phyloP scores from a whole-genome alignment of 2,329 filamentous ascomycete species.

The Cladosporium sp. region DNA sequence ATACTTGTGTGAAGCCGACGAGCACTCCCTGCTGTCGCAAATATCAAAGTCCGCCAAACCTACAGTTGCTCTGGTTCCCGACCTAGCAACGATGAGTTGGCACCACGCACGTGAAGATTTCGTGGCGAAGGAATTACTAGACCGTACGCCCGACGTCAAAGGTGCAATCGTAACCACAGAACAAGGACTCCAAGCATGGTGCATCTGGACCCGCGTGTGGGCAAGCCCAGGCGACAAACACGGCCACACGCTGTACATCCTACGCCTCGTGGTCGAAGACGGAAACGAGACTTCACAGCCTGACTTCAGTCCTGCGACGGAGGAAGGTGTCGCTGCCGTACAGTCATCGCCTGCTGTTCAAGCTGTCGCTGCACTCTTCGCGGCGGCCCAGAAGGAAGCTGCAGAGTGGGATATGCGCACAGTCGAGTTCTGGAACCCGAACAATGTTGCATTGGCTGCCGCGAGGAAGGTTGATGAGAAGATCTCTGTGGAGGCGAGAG shows the following conservation, averaged over 20 bases:
- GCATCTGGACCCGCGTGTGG: conserved; percentile 66
- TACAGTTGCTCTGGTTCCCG: conserved; percentile 64
- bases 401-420: conserved; percentile 64
- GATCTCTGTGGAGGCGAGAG: conserved; percentile 52
- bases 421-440: conserved; percentile 82
- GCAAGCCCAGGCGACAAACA: conserved; percentile 51
- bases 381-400: conserved; percentile 66
- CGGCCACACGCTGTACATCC: conserved; percentile 65
- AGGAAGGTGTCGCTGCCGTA: conserved; percentile 17
- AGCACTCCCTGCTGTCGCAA: conserved; percentile 54
- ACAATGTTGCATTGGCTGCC: conserved; percentile 43
- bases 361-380: conserved; percentile 60
- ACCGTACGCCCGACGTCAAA: conserved; percentile 55
- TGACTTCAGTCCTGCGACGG: conserved; percentile 23
- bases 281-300: conserved; percentile 7
- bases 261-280: conserved; percentile 65
- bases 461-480: conserved; percentile 43
- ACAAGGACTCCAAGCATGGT: conserved; percentile 62
- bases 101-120: conserved; percentile 79
- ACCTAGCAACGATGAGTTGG: conserved; percentile 67
- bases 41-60: conserved; percentile 38
- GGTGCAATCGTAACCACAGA: conserved; percentile 62
- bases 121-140: conserved; percentile 62
- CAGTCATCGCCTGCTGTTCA: conserved; percentile 22
- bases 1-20: conserved; percentile 61